Conservation (phyloP, 2,329 filamentous ascomycete genomes). For the Penicillium janthinellum region DNA sequence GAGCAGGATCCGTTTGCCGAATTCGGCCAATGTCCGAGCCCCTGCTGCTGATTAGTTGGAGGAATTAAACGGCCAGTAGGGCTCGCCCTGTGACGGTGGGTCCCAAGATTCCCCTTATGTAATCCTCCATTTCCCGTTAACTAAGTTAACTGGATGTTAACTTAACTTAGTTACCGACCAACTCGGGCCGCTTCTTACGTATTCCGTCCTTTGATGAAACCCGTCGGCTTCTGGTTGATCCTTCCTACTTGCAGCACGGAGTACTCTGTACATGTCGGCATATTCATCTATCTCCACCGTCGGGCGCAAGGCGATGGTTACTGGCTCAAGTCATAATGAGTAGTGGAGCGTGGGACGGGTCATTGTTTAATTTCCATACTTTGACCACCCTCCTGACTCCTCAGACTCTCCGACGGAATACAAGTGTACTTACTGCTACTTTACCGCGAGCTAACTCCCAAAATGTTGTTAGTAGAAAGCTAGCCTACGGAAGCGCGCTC, state of each 20-base stretch:
- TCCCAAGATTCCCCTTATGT: background rate
- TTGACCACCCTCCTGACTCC: background rate
- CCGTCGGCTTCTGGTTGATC: background rate
- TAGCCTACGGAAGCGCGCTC: background rate
- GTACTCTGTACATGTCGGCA: background rate
- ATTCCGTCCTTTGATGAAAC: background rate
- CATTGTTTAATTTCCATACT: background rate
- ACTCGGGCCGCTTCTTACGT: background rate
- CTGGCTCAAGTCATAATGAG: background rate
- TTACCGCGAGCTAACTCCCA: background rate
- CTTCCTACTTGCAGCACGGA: background rate
- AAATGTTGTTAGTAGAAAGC: background rate
- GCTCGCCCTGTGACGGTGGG: background rate
- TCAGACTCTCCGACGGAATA: background rate
- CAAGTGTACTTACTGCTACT: background rate
- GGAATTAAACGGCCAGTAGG: background rate
- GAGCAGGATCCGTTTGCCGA: background rate
- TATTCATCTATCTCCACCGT: background rate
- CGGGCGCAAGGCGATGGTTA: background rate
- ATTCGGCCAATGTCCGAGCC: background rate
- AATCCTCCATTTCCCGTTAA: background rate
- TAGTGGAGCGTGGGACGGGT: background rate
- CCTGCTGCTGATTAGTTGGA: background rate
- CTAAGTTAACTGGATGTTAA: no score
- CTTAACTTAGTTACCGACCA: no score